Conservation (phyloP, 768 basidiomycete species). For the Xerocomus spinulosus region DNA sequence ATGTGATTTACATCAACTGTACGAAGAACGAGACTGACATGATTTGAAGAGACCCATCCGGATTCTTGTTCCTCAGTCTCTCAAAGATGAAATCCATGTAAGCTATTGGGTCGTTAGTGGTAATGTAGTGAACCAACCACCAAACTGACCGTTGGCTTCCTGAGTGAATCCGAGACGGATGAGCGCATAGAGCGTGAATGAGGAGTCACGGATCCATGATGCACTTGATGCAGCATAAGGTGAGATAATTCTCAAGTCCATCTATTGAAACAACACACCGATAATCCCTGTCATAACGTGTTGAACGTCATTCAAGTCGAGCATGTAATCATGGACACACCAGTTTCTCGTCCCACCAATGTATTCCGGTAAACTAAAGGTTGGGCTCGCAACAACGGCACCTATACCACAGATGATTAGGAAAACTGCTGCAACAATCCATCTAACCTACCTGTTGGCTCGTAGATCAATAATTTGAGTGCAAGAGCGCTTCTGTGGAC, state of each 20-base stretch:
- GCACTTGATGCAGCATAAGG: constrained; percentile 39
- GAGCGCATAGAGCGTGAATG: constrained; percentile 92
- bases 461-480: constrained; percentile 87
- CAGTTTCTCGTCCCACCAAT: constrained; percentile 90
- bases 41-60: constrained; percentile 90
- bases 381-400: constrained; percentile 92
- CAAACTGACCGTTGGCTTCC: constrained; percentile 73
- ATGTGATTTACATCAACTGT: background rate
- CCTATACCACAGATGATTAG: constrained; percentile 38
- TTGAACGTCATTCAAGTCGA: background rate
- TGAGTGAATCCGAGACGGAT: constrained; percentile 91
- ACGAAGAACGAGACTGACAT: constrained; percentile 45
- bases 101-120: constrained; percentile 36
- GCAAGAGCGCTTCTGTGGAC: constrained; percentile 92
- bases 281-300: constrained; percentile 49
- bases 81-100: constrained; percentile 92
- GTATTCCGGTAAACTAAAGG: constrained; percentile 89
- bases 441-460: constrained; percentile 64
- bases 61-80: constrained; percentile 75
- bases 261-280: constrained; percentile 35
- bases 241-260: background rate
- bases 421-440: background rate
- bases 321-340: constrained; percentile 35
- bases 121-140: background rate
- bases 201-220: constrained; percentile 93